A percentile compares a stretch with the other conserved stretches of the same genome.
phyloP scores from a whole-genome alignment of 345 rosid genomes.

The Aquilaria yunnanensis region DNA sequence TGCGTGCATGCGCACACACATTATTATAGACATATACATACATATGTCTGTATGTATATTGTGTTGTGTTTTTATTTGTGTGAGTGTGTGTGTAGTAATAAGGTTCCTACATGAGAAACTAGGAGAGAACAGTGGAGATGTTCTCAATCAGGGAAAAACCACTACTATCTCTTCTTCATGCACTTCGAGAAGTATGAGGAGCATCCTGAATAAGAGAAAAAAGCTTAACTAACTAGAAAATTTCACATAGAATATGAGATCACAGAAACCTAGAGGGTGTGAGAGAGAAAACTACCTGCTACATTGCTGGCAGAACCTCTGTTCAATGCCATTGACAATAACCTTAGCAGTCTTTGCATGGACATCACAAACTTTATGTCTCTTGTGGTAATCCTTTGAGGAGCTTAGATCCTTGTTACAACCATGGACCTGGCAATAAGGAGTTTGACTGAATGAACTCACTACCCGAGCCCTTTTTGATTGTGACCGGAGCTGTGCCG shows the following conservation, averaged over 20 bases:
- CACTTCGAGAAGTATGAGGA: no score
- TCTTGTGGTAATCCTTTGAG: conserved; percentile 67
- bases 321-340: conserved; percentile 55
- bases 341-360: conserved; percentile 72
- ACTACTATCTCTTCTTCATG: no score
- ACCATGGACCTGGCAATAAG: conserved; percentile 65
- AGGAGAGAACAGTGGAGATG: no score
- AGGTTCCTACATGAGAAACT: no score
- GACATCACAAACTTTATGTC: conserved; percentile 75
- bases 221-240: no score
- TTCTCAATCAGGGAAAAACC: no score
- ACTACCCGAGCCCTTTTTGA: conserved; percentile 29
- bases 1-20: no score
- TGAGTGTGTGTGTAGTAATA: no score
- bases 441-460: conserved; percentile 22
- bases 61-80: no score
- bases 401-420: conserved; percentile 70
- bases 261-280: conserved; percentile 10
- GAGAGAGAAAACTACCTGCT: conserved; percentile 40
- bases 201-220: no score
- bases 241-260: not conserved
- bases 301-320: conserved; percentile 93
- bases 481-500: conserved; percentile 19
- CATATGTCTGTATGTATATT: no score
- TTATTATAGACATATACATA: no score